phyloP scores from a whole-genome alignment of 305 asterid species.

The Nicotiana rustica region DNA sequence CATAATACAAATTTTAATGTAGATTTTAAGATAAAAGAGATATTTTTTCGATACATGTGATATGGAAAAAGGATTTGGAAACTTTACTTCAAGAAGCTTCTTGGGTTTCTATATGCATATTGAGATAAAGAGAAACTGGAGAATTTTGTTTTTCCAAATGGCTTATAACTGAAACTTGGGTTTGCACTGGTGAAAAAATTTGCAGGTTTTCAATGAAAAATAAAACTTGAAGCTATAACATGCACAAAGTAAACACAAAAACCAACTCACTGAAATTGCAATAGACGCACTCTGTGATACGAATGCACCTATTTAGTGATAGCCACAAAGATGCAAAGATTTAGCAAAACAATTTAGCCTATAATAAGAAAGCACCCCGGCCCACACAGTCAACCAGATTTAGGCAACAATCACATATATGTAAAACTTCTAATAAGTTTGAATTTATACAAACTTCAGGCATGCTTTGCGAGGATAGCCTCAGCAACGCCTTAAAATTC shows the following conservation, averaged over 20 bases:
- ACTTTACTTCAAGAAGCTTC: too few relatives aligned
- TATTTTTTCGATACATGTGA: too few relatives aligned
- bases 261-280: not conserved
- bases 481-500: conserved; percentile 73
- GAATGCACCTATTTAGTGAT: not conserved
- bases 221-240: not conserved
- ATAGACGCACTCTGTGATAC: not conserved
- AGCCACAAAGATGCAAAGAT: not conserved
- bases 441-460: conserved; percentile 36
- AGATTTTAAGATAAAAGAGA: too few relatives aligned
- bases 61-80: too few relatives aligned
- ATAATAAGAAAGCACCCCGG: not conserved
- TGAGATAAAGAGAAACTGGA: too few relatives aligned
- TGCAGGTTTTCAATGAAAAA: too few relatives aligned
- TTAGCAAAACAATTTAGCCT: not conserved
- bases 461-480: conserved; percentile 67
- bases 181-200: too few relatives aligned
- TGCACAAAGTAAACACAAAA: not conserved
- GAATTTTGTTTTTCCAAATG: too few relatives aligned
- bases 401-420: not conserved
- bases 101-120: too few relatives aligned
- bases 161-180: too few relatives aligned
- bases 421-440: not conserved
- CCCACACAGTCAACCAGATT: not conserved
- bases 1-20: too few relatives aligned